Conservation (phyloP, 1,284 basidiomycete species). For the Mrakiaceae sp. region DNA sequence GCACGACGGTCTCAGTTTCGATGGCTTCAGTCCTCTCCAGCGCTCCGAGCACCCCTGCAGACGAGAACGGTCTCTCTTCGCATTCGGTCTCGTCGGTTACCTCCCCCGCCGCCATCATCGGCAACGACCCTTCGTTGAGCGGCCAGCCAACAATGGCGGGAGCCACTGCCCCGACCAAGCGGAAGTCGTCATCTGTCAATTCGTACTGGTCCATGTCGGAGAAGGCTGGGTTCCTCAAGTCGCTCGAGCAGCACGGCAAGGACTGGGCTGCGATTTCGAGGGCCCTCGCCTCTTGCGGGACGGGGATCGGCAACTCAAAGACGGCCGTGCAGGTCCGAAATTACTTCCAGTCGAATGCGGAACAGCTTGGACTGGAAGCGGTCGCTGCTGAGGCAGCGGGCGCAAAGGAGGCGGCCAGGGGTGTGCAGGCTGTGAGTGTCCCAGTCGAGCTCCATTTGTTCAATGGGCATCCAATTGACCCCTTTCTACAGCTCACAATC, state of each 20-base stretch:
- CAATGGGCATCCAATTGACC: no score
- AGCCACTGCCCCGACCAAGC: not conserved
- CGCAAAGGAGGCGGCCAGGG: not conserved
- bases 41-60: no score
- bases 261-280: slow-evolving; percentile 44
- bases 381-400: not conserved
- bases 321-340: slow-evolving; percentile 64
- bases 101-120: no score
- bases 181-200: slow-evolving; percentile 26
- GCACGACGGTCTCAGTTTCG: no score
- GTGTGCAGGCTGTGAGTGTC: not conserved
- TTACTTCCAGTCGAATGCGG: slow-evolving; percentile 38
- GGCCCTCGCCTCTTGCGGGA: no score
- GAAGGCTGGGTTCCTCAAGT: slow-evolving; percentile 46
- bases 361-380: slow-evolving; percentile 4
- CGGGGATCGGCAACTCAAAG: slow-evolving; percentile 52
- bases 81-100: no score
- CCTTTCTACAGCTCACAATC: no score
- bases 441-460: no score
- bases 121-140: no score
- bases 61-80: no score
- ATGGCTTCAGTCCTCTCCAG: no score
- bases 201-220: slow-evolving; percentile 45
- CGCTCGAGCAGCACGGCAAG: slow-evolving; percentile 57
- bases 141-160: no score